A percentile compares a stretch with the other conserved stretches of the same genome.
phyloP scores from a whole-genome alignment of 2,329 filamentous ascomycete genomes.

The Penicillium sp. region DNA sequence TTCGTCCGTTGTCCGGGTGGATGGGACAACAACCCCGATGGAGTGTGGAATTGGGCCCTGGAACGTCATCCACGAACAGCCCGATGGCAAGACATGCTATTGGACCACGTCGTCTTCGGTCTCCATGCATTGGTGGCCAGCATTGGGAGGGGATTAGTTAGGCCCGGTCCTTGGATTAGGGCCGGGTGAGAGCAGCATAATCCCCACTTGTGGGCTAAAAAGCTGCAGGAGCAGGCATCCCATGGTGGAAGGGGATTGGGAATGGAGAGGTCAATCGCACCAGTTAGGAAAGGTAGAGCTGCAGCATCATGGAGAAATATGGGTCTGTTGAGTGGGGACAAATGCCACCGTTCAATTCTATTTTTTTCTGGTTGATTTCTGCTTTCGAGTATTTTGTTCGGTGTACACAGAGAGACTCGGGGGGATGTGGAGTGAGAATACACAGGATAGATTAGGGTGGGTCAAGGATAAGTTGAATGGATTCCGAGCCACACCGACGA shows the following conservation, averaged over 20 bases:
- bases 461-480: conserved; percentile 10
- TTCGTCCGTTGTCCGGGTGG: conserved; percentile 32
- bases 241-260: conserved; percentile 27
- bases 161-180: conserved; percentile 30
- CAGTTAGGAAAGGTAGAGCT: conserved; percentile 28
- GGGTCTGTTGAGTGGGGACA: conserved; percentile 30
- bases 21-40: conserved; percentile 32
- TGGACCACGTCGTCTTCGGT: conserved; percentile 48
- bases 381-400: conserved; percentile 6
- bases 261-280: conserved; percentile 19
- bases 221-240: conserved; percentile 34
- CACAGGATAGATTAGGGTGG: conserved; percentile 7
- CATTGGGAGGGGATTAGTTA: conserved; percentile 27
- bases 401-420: conserved; percentile 2
- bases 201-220: conserved; percentile 34
- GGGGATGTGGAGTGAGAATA: conserved; percentile 5
- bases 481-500: conserved; percentile 12
- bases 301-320: conserved; percentile 28
- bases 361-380: conserved; percentile 19
- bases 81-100: conserved; percentile 36
- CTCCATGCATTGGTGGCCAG: conserved; percentile 29
- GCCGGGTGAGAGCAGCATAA: conserved; percentile 32
- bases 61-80: conserved; percentile 39
- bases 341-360: conserved; percentile 30
- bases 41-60: conserved; percentile 35